Percentiles rank a stretch among this genome's conserved stretches.
Evolutionary conservation across 768 basidiomycete species (phyloP).

Genomic region (Multifurca ochricompacta): DNA sequence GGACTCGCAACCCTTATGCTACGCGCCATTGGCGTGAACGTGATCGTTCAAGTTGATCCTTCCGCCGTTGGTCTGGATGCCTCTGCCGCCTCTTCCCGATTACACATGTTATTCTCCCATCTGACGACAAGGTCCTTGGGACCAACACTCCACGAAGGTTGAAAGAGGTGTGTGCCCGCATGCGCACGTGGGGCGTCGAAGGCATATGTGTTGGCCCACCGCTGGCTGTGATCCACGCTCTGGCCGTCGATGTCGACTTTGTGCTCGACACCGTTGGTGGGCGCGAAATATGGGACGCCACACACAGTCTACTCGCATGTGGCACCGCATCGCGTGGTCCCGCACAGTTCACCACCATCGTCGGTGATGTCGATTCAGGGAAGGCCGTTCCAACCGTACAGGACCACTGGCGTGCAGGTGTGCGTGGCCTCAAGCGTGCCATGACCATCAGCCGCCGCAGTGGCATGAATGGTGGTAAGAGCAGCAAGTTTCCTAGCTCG

Average conservation of each 20-base stretch:
- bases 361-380: slow-evolving; percentile 58
- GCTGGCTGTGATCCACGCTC: slow-evolving; percentile 44
- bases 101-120: slow-evolving; percentile 21
- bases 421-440: slow-evolving; percentile 47
- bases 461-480: neutral
- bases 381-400: slow-evolving; percentile 60
- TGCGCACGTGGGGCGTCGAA: slow-evolving; percentile 65
- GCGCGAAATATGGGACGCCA: slow-evolving; percentile 68
- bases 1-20: slow-evolving; percentile 77
- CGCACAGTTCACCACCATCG: slow-evolving; percentile 70
- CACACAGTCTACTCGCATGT: slow-evolving; percentile 46
- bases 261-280: slow-evolving; percentile 83
- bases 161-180: slow-evolving; percentile 35
- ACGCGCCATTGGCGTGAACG: slow-evolving; percentile 55
- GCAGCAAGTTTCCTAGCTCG: neutral
- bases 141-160: slow-evolving; percentile 19
- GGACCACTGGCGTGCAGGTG: slow-evolving; percentile 65
- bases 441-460: slow-evolving; percentile 21
- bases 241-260: slow-evolving; percentile 63
- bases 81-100: slow-evolving; percentile 26
- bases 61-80: slow-evolving; percentile 29
- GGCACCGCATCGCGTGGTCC: slow-evolving; percentile 26
- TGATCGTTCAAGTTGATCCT: slow-evolving; percentile 60
- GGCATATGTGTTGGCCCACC: slow-evolving; percentile 66
- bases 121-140: slow-evolving; percentile 25